Evolutionary conservation across 202 grass and related monocot species (phyloP).

Genomic region (Dendrocalamus latiflorus): DNA sequence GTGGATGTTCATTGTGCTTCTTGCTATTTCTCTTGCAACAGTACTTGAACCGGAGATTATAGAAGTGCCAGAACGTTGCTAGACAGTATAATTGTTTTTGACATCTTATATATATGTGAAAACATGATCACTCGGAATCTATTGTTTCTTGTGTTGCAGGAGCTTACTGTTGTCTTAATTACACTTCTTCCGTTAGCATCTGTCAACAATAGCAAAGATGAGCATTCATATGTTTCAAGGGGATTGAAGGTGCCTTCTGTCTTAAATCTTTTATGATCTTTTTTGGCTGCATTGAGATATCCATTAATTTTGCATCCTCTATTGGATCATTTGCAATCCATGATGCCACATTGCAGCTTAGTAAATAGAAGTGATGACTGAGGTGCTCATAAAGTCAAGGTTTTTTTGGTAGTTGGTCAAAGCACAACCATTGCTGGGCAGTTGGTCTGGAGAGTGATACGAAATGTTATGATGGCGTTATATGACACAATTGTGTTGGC

Average conservation of each 20-base stretch:
- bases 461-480: neutral
- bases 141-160: conserved; percentile 51
- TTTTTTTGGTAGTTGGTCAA: neutral
- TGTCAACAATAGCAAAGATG: conserved; percentile 55
- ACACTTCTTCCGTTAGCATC: conserved; percentile 80
- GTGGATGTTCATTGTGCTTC: neutral
- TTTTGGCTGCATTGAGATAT: no score
- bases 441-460: neutral
- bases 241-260: conserved; percentile 59
- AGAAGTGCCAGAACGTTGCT: neutral
- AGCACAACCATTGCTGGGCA: neutral
- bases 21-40: conserved; percentile 3
- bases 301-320: neutral
- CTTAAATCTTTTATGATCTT: neutral
- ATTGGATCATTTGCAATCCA: neutral
- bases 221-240: conserved; percentile 65
- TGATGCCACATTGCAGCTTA: neutral
- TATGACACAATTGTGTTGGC: neutral
- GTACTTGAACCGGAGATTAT: neutral
- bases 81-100: neutral
- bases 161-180: conserved; percentile 64
- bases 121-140: neutral
- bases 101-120: conserved; percentile 7
- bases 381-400: neutral
- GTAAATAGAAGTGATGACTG: conserved; percentile 17